phyloP scores from a whole-genome alignment of 495 filamentous ascomycete genomes.

The Niebla homalea region DNA sequence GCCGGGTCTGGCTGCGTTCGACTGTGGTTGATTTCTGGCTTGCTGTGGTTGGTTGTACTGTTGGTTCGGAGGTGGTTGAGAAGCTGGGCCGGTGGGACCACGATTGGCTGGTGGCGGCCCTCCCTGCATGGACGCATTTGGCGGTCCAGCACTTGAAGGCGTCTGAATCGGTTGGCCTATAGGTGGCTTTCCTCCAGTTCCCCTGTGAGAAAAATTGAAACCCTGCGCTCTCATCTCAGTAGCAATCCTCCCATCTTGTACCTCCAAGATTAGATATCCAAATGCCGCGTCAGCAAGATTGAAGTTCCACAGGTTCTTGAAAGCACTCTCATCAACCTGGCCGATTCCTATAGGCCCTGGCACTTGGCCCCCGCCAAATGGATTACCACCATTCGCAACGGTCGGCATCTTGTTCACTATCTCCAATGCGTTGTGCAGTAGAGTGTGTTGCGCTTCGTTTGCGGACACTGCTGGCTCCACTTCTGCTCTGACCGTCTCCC shows the following conservation, averaged over 20 bases:
- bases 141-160: conserved; percentile 13
- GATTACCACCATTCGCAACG: conserved; percentile 87
- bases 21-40: conserved; percentile 24
- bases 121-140: conserved; percentile 14
- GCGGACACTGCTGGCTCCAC: conserved; percentile 86
- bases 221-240: conserved; percentile 98
- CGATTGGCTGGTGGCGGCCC: conserved; percentile 17
- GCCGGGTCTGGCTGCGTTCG: conserved; percentile 14
- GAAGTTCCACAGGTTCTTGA: conserved; percentile 99
- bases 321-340: conserved; percentile 94
- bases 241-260: conserved; percentile 86
- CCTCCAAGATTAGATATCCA: conserved; percentile 85
- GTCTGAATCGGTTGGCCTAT: conserved; percentile 27
- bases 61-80: conserved; percentile 16
- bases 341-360: conserved; percentile 61
- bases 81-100: conserved; percentile 19
- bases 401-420: conserved; percentile 95
- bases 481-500: conserved; percentile 95
- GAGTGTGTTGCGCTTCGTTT: conserved; percentile 81
- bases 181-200: conserved; percentile 35
- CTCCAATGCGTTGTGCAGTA: conserved; percentile 76
- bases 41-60: conserved; percentile 22
- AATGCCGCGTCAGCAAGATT: conserved; percentile 97
- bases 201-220: conserved; percentile 97
- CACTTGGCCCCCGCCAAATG: conserved; percentile 64